Percentiles rank a stretch among this genome's conserved stretches.
These are phyloP conservation scores for Populus hybrid DNA, from an alignment of 441 rosid genomes.

Conservation along the genomic window DNA sequence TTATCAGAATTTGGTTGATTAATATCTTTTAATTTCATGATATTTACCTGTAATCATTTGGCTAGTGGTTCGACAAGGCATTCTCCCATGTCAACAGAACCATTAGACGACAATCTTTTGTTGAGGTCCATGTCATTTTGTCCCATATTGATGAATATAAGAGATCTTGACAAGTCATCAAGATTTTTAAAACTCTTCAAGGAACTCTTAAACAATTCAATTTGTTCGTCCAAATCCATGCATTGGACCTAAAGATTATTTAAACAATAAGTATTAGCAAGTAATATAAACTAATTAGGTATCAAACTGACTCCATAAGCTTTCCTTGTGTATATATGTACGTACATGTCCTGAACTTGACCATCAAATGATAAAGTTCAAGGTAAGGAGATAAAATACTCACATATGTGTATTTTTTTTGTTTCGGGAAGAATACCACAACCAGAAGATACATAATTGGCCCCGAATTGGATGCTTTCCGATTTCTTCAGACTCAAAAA, in stretches of 20 bases:
- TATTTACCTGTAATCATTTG: constrained; percentile 9
- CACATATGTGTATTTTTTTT: not conserved
- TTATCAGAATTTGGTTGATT: not conserved
- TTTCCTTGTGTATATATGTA: not conserved
- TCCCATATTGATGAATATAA: constrained; percentile 2
- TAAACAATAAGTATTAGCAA: not conserved
- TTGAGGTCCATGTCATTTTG: constrained; percentile 5
- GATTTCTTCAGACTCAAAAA: not conserved
- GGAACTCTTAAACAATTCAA: constrained; percentile 1
- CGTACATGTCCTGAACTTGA: not conserved
- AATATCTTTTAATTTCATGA: too few relatives aligned
- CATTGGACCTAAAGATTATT: not conserved
- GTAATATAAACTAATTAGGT: not conserved
- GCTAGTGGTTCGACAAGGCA: constrained; percentile 7
- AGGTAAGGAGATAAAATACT: too few relatives aligned
- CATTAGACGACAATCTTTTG: not conserved
- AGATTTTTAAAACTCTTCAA: not conserved
- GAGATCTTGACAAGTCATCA: constrained; percentile 7
- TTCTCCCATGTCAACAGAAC: not conserved
- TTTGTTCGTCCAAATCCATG: constrained; percentile 11
- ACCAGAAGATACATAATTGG: constrained; percentile 17
- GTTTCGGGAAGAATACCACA: constrained; percentile 20
- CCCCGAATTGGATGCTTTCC: not conserved
- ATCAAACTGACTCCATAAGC: not conserved
- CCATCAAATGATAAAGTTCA: not conserved